Evolutionary conservation across 257 asterid genomes (phyloP), one percentile per base, ranked within the genome.

Genomic region (Lantana camara): DNA sequence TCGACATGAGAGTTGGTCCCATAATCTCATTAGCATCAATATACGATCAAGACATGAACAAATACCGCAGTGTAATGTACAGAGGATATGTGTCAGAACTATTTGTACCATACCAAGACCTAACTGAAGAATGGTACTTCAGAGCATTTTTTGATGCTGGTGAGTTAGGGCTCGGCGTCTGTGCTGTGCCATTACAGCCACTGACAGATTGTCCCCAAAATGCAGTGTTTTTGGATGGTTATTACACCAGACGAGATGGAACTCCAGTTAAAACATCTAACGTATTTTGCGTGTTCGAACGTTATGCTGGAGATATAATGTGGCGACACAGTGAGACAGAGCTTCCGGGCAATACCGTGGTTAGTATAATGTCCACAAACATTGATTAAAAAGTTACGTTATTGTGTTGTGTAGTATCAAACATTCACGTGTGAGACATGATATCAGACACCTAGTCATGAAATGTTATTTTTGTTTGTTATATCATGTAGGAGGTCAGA

Each of bases 71-170:
- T 1, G 90, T 85, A 13, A 5, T 83, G 56, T 80, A 83, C 57
- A 78, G 74, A 60, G 90, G 88, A 0, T 83, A 63, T 46, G 7
- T 79, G 13, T 86, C 85, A 0, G 90, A 83, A 57, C 24, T 83
- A 11, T 79, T 80, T 63, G 88, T 83, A 5, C 90, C 94, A 0
- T 85, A 83, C 57, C 80, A 78, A 75, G 90, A 85, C 64, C 19
- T 67, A 1, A 68, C 65, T 0, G 80, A 67, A 59, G 94, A 80
- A 20, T 81, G 84, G 86, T 79, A 81, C 64, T 77, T 13, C 5
- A 65, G 77, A 56, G 64, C 81, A 3, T 80, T 42, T 54, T 51
- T 85, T 1, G 88, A 83, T 51, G 63, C 67, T 17, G 94, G 88
- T 14, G 90, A 80, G 57, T 83, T 29, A 52, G 86, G 75, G 0